Base-by-base conservation (phyloP, 352 stramenopile species). In the Globisporangium camurandrum region DNA sequence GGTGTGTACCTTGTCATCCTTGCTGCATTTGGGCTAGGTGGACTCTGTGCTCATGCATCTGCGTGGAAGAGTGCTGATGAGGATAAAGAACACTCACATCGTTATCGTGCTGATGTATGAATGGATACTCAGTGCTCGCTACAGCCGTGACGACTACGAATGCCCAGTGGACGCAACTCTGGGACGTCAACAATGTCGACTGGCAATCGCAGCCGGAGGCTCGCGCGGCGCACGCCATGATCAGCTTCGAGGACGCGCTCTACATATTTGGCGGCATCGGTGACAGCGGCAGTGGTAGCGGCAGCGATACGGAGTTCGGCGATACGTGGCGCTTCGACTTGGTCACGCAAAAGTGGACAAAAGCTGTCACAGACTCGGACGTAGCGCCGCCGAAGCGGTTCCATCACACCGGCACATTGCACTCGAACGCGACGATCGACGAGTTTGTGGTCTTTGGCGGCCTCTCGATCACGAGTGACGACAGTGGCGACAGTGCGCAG, bases 291-390 rank as follows among this genome's bases (percentile, higher is more conserved):
- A 64, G 33, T 24, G 43, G 27, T 6, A 46, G 57, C 8, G 50
- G 52, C 26, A 49, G 49, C 4, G 71, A 84, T 43, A 43, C 74
- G 49, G 78, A 90, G 54, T 81, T 69, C 28, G 72, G 76, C n/a
- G 78, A 90, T 51, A 86, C 78, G n/a, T 90, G 78, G 78, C 56
- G 59, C 11, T 82, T 84, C 37, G 67, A 84, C 30, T 46, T 81
- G 24, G 37, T 62, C 14, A 38, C 34, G 0, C 57, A 59, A n/a
- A 50, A 54, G 43, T 84, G 71, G 69, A 39, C 59, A 0, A 55
- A 71, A 27, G 11, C 80, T 5, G 50, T 54, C 17, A 43, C 59
- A 5, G 57, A 55, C 0, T 20, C 49, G 16, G 59, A 50, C 14
- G 11, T 49, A 0, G 39, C 64, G 40, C 71, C 69, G 11, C 53